Conservation (phyloP, 176 grass and related monocot genomes). For the Puya raimondii region DNA sequence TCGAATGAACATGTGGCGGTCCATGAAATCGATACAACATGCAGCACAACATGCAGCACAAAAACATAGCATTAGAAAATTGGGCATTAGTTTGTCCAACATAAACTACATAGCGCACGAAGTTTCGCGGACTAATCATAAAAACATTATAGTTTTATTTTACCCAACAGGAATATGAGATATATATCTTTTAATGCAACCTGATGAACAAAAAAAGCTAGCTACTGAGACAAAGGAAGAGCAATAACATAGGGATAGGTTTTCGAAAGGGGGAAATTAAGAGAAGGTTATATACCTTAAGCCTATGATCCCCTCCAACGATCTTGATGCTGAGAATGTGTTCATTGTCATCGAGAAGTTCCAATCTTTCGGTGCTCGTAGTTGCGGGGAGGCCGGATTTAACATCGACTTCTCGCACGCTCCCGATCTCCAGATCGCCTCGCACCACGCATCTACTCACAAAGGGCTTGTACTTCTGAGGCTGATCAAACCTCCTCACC, state of each 20-base stretch:
- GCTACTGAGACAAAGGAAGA: neutral
- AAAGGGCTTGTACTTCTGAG: constrained; percentile 91
- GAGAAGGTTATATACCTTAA: constrained; percentile 41
- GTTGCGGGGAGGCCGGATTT: constrained; percentile 89
- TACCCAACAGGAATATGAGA: too few relatives aligned
- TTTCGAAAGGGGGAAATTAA: neutral
- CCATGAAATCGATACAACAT: too few relatives aligned
- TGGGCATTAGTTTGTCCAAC: too few relatives aligned
- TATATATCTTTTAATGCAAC: too few relatives aligned
- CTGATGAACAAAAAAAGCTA: too few relatives aligned
- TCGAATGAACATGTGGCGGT: too few relatives aligned
- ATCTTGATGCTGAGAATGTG: constrained; percentile 88
- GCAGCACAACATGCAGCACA: too few relatives aligned
- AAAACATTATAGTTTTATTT: too few relatives aligned
- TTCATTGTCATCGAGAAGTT: constrained; percentile 75
- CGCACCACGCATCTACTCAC: constrained; percentile 86
- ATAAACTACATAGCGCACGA: too few relatives aligned
- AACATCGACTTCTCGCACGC: constrained; percentile 86
- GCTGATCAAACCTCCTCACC: constrained; percentile 96
- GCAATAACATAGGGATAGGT: neutral
- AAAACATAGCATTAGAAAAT: too few relatives aligned
- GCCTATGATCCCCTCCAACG: constrained; percentile 80
- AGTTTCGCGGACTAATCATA: too few relatives aligned
- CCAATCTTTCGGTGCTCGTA: constrained; percentile 73
- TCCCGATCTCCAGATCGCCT: constrained; percentile 69